These are phyloP conservation scores for Sarocladiaceae sp. DNA, from an alignment of 2,329 filamentous ascomycete species.

Conservation along the genomic window DNA sequence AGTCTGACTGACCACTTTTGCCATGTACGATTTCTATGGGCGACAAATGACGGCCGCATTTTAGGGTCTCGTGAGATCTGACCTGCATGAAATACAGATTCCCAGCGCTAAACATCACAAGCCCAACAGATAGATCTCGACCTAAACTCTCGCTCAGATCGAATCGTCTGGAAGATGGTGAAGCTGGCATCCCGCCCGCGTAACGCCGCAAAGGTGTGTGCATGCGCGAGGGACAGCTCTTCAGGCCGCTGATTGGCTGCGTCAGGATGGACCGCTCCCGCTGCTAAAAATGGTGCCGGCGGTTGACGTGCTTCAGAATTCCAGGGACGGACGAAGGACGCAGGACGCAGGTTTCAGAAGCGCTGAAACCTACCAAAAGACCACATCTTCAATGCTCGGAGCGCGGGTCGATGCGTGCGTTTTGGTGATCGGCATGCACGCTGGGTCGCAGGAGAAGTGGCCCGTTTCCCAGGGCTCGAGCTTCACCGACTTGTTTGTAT, in stretches of 20 bases:
- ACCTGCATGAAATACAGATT: not conserved
- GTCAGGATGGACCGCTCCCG: conserved; percentile 10
- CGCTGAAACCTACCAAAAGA: conserved; percentile 7
- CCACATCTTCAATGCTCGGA: too few relatives aligned
- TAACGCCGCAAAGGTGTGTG: conserved; percentile 22
- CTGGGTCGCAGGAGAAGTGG: too few relatives aligned
- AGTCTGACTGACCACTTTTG: not conserved
- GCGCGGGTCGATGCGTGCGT: too few relatives aligned
- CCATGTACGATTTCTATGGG: not conserved
- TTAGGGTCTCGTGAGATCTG: not conserved
- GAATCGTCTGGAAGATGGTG: conserved; percentile 14
- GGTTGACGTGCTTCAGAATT: conserved; percentile 16
- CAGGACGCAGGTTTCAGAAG: conserved; percentile 7
- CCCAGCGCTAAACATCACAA: not conserved
- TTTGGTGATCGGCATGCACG: too few relatives aligned
- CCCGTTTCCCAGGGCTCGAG: too few relatives aligned
- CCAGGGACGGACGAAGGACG: conserved; percentile 23
- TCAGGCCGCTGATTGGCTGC: conserved; percentile 27
- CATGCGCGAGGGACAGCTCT: conserved; percentile 11
- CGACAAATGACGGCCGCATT: conserved; percentile 1
- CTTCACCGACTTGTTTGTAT: too few relatives aligned
- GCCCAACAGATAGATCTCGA: too few relatives aligned
- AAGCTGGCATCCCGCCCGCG: conserved; percentile 12
- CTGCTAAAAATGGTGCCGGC: conserved; percentile 7
- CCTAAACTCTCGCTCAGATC: too few relatives aligned